These are phyloP conservation scores for Alloteropsis semialata DNA, from an alignment of 176 grass and related monocot genomes.

Conservation along the genomic window DNA sequence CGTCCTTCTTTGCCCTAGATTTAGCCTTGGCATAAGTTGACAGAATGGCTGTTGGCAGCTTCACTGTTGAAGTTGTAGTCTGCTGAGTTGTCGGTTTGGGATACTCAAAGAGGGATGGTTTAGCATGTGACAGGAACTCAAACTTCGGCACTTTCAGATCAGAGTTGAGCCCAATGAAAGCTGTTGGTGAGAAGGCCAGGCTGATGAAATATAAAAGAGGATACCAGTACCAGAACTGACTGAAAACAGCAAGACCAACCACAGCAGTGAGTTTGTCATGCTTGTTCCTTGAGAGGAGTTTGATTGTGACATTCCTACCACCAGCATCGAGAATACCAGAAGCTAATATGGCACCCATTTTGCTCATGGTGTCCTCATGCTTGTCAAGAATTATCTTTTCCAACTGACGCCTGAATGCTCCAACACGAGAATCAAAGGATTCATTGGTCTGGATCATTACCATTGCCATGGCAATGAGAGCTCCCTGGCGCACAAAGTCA, in stretches of 20 bases:
- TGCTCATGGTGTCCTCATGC: conserved; percentile 99
- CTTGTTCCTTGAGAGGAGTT: conserved; percentile 87
- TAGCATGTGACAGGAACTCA: conserved; percentile 91
- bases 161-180: conserved; percentile 92
- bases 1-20: conserved; percentile 89
- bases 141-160: conserved; percentile 96
- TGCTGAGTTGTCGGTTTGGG: conserved; percentile 78
- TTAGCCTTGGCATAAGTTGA: conserved; percentile 97
- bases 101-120: conserved; percentile 88
- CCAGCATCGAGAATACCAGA: conserved; percentile 98
- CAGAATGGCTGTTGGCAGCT: conserved; percentile 85
- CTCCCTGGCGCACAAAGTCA: conserved; percentile 96
- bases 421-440: conserved; percentile 86
- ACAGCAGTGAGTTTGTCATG: conserved; percentile 95
- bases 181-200: conserved; percentile 87
- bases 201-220: conserved; percentile 94
- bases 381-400: conserved; percentile 99
- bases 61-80: conserved; percentile 67
- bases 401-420: conserved; percentile 91
- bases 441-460: conserved; percentile 99
- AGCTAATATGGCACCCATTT: conserved; percentile 98
- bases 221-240: conserved; percentile 99
- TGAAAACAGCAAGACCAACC: conserved; percentile 91
- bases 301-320: conserved; percentile 96
- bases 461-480: conserved; percentile 99